Percentiles rank a stretch among this genome's conserved stretches.
These are phyloP conservation scores for Hypomyces perniciosus DNA, from an alignment of 2,329 filamentous ascomycete genomes.

Conservation along the genomic window DNA sequence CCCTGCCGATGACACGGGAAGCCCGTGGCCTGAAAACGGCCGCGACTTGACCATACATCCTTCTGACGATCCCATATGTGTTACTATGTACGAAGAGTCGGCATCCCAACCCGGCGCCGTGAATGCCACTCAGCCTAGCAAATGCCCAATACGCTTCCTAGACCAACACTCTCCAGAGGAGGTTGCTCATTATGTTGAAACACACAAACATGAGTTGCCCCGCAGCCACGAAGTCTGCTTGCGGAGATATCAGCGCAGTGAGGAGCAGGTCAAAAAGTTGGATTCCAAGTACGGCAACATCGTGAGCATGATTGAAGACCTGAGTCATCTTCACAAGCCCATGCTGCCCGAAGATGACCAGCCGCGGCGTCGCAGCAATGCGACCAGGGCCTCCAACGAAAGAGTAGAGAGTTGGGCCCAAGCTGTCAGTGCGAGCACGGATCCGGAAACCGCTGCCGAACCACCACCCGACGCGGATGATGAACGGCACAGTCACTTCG, in stretches of 20 bases:
- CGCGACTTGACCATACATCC: constrained; percentile 42
- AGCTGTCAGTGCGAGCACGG: constrained; percentile 55
- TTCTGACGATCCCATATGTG: constrained; percentile 56
- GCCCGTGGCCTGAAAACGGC: constrained; percentile 21
- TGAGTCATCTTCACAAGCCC: constrained; percentile 81
- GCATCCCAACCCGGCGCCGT: constrained; percentile 45
- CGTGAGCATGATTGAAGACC: constrained; percentile 87
- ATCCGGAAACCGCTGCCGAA: constrained; percentile 23
- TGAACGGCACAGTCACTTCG: constrained; percentile 68
- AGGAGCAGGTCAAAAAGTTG: constrained; percentile 76
- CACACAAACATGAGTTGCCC: constrained; percentile 90
- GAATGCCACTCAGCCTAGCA: constrained; percentile 48
- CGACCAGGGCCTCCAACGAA: constrained; percentile 54
- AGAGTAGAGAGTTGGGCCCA: constrained; percentile 84
- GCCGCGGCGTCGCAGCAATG: constrained; percentile 35
- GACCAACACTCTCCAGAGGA: constrained; percentile 91
- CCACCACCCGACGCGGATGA: constrained; percentile 38
- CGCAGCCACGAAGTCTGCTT: constrained; percentile 92
- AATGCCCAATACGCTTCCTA: constrained; percentile 88
- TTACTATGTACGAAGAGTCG: constrained; percentile 56
- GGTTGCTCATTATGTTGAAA: constrained; percentile 88
- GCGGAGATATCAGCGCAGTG: constrained; percentile 80
- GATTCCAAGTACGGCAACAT: constrained; percentile 92
- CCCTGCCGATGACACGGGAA: constrained; percentile 19
- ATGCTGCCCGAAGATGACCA: constrained; percentile 63